Percentiles rank a stretch among this genome's conserved stretches.
Evolutionary conservation across 805 yeast genomes (phyloP).

Genomic region (Pichia cephalocereana): DNA sequence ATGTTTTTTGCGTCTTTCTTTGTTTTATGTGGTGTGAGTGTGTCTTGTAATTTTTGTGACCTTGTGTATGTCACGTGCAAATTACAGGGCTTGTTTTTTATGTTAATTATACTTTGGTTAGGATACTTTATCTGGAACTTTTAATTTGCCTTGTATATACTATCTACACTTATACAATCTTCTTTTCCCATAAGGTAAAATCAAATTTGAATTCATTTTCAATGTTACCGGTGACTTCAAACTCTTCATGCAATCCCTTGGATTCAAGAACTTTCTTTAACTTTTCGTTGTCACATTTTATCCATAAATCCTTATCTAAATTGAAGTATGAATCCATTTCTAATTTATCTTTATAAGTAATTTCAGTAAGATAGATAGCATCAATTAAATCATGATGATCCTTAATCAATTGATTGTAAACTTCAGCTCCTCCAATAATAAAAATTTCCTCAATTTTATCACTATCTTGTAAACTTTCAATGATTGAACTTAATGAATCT

Average conservation of each 20-base stretch:
- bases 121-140: too few species aligned
- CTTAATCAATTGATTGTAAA: constrained; percentile 47
- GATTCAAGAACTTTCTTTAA: constrained; percentile 33
- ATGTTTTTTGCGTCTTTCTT: too few species aligned
- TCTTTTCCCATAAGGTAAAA: constrained; percentile 50
- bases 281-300: constrained; percentile 24
- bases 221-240: constrained; percentile 22
- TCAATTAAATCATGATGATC: constrained; percentile 30
- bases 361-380: constrained; percentile 62
- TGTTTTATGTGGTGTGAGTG: too few species aligned
- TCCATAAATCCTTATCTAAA: constrained; percentile 30
- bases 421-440: constrained; percentile 89
- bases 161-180: neutral
- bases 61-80: too few species aligned
- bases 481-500: constrained; percentile 34
- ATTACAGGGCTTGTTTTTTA: too few species aligned
- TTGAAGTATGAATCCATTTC: constrained; percentile 68
- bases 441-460: constrained; percentile 49
- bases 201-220: constrained; percentile 41
- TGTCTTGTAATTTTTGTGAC: too few species aligned
- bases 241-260: constrained; percentile 23
- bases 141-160: too few species aligned
- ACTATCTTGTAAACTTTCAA: constrained; percentile 23
- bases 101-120: too few species aligned
- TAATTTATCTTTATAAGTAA: constrained; percentile 28